Conservation (phyloP, 257 asterid genomes). For the Henckelia pumila region DNA sequence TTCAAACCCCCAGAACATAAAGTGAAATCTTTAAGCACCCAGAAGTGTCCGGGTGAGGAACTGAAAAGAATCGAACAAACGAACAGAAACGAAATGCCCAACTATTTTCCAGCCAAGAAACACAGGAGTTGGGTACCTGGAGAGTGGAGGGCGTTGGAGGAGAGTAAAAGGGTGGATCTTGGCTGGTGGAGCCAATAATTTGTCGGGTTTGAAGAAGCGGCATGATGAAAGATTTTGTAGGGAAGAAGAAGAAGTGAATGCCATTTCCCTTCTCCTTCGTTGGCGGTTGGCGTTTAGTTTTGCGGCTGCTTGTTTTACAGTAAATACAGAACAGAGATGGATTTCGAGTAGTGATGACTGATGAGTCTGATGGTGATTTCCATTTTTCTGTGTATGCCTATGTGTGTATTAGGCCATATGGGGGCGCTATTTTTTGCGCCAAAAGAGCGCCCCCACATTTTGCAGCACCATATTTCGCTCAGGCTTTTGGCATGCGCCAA, state of each 20-base stretch:
- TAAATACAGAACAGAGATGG: too few relatives aligned
- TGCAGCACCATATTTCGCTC: too few relatives aligned
- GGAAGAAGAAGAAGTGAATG: conserved; percentile 32
- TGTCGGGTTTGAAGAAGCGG: conserved; percentile 23
- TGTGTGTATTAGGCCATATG: too few relatives aligned
- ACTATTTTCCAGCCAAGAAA: background rate
- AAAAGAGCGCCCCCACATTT: too few relatives aligned
- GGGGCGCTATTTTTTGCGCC: too few relatives aligned
- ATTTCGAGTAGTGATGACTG: too few relatives aligned
- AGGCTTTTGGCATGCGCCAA: too few relatives aligned
- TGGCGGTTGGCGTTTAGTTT: background rate
- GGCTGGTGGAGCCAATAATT: conserved; percentile 21
- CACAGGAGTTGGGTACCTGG: conserved; percentile 35
- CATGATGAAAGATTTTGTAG: conserved; percentile 29
- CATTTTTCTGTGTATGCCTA: too few relatives aligned
- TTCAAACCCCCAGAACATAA: background rate
- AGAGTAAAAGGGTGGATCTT: conserved; percentile 47
- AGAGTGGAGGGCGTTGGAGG: conserved; percentile 39
- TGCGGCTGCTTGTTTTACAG: background rate
- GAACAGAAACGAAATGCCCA: background rate
- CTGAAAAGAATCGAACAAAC: background rate
- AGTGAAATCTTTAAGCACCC: background rate
- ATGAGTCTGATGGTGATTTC: too few relatives aligned
- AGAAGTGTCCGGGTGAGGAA: too few relatives aligned
- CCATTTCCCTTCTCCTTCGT: conserved; percentile 50